phyloP scores from a whole-genome alignment of 2,329 filamentous ascomycete genomes.

The Ophiostoma quercus region DNA sequence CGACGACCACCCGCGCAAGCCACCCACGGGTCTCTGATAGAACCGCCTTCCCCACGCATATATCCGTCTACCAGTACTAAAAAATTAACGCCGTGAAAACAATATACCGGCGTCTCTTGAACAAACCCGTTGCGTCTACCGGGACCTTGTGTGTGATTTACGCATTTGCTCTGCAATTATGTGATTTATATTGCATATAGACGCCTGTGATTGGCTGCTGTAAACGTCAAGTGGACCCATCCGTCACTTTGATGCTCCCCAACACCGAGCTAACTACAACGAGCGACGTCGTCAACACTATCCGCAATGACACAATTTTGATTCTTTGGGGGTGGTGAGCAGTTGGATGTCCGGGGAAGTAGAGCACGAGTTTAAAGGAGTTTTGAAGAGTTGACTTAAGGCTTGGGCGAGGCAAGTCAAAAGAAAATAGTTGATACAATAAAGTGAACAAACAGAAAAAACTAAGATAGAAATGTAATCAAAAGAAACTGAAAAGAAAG shows the following conservation, averaged over 20 bases:
- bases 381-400: neutral
- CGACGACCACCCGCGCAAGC: neutral
- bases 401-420: neutral
- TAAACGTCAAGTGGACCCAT: neutral
- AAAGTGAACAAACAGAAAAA: neutral
- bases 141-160: neutral
- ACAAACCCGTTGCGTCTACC: neutral
- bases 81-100: neutral
- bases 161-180: neutral
- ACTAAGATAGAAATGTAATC: no score
- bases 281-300: constrained; percentile 20
- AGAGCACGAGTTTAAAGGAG: neutral
- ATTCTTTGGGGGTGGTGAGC: constrained; percentile 2
- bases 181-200: neutral
- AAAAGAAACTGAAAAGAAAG: neutral
- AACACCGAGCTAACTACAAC: constrained; percentile 9
- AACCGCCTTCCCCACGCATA: neutral
- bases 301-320: constrained; percentile 21
- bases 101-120: neutral
- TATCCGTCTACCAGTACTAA: neutral
- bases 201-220: neutral
- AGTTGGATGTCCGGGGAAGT: neutral
- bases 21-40: neutral
- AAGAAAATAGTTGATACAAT: neutral
- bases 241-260: neutral